Conservation (phyloP, 805 yeast genomes). For the Candida coquimbonensis region DNA sequence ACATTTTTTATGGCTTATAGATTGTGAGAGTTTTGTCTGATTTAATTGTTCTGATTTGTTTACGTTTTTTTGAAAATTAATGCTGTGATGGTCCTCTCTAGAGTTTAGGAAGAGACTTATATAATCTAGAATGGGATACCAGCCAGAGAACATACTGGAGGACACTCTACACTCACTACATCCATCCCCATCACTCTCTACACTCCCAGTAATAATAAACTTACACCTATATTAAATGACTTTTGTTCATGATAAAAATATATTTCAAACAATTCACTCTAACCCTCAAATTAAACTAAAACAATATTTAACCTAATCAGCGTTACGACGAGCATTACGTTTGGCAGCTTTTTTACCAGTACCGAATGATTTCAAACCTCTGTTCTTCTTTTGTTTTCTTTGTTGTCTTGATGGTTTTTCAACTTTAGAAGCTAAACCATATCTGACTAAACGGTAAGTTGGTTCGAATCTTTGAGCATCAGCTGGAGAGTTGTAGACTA, state of each 20-base stretch:
- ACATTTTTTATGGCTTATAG: constrained; percentile 29
- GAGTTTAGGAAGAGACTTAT: no score
- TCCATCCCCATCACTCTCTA: no score
- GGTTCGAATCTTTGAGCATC: constrained; percentile 99
- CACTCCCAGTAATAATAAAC: neutral
- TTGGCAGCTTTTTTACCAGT: constrained; percentile 93
- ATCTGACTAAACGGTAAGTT: constrained; percentile 97
- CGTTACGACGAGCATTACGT: constrained; percentile 84
- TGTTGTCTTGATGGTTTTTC: constrained; percentile 99
- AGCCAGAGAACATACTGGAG: no score
- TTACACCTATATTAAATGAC: constrained; percentile 3
- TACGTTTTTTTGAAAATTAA: no score
- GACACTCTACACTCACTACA: no score
- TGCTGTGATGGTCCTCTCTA: no score
- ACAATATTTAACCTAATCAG: constrained; percentile 44
- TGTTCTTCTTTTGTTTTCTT: constrained; percentile 99
- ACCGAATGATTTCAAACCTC: constrained; percentile 98
- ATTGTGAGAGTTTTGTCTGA: no score
- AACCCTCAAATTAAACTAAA: no score
- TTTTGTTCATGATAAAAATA: no score
- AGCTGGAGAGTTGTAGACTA: constrained; percentile 95
- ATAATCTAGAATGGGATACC: no score
- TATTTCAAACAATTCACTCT: no score
- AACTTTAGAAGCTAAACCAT: constrained; percentile 93
- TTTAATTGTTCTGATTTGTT: no score